Base-by-base conservation (phyloP, 805 yeast species). In the Scheffersomyces stipitis region DNA sequence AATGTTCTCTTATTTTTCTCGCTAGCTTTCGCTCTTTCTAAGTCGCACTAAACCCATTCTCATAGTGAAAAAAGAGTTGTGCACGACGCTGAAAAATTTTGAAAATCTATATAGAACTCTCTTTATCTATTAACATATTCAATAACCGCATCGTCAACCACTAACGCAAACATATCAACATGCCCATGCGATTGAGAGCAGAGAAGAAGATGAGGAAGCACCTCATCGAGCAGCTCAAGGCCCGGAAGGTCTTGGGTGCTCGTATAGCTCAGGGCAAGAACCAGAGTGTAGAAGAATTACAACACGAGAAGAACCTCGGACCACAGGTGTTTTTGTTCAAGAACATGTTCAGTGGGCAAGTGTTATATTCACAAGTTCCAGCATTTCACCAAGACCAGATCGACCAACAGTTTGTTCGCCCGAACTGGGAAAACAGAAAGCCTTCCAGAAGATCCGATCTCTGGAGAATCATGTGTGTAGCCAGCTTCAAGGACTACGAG, bases 381-480 rank as follows among this genome's bases (percentile, higher is more conserved):
- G 81, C 66, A 36, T 75, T 44, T 64, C 76, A 75, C 44, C 73
- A 64, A 48, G 64, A 71, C 28, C 84, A 84, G 58, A 80, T 86
- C 43, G 76, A 80, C 41, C 71, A 66, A 44, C 93, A 83, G 66
- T 87, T 85, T 59, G 75, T 73, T 44, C 73, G 86, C 54, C 95
- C 96, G 30, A 86, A 88, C 69, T 86, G 96, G 95, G 84, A 86
- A 56, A 88, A 90, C 69, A 73, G 84, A 53, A 77, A 75, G 50
- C 97, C 97, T 3, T 68, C 78, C 26, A 71, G 80, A 49, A 80
- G 98, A 65, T 75, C 82, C 50, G 98, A 90, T 61, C 70, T 89
- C 34, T 90, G 97, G 97, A 74, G 91, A 51, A 75, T 90, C 36
- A 78, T 91, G 86, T 86, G 93, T 30, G 93, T 89, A 29, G 89